Base-by-base conservation (phyloP, 2,329 filamentous ascomycete genomes). In the Niveomyces coronatus region DNA sequence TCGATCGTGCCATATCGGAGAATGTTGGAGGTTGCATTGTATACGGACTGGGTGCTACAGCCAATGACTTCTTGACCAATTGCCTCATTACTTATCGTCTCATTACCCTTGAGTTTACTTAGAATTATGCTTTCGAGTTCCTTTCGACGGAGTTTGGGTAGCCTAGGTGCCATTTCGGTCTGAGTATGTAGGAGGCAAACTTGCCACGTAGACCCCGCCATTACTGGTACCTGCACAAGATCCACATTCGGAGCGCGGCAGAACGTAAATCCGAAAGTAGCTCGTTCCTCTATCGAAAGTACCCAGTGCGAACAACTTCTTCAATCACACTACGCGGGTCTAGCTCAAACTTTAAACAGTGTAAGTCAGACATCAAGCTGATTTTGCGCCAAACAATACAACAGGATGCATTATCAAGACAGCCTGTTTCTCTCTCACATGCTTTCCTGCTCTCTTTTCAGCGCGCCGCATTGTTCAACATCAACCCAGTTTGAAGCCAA, bases 161-260 rank as follows among this genome's bases (percentile, higher is more conserved):
- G 30, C 14, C 23, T 35, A 10, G 42, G 34, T 6, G 34, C 38
- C 39, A 39, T 59, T n/a, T 14, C 20, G 15, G 32, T 32, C 26
- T 10, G 5, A 36, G n/a, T n/a, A 42, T 42, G 34, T 17, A 45
- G 26, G 22, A 9, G 22, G 23, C 19, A 41, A 9, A 32, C n/a
- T 41, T 30, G 27, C 35, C 11, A 31, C 30, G 35, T 15, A 29
- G 27, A 29, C n/a, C 24, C 24, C 24, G 11, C 24, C 11, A n/a
- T 27, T 27, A 13, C 11, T n/a, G 24, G 24, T 27, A 27, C 24
- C 24, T 27, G 24, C 11, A 27, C 14, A n/a, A n/a, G 24, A 14
- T 24, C 33, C 16, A 16, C 18, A 19, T 4, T 16, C 22, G 19
- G 33, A 13, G 17, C n/a, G 19, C 23, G 17, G 14, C 10, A 14